These are phyloP conservation scores for Trichomonas tenax DNA, from an alignment of 208 protist species.

Conservation along the genomic window DNA sequence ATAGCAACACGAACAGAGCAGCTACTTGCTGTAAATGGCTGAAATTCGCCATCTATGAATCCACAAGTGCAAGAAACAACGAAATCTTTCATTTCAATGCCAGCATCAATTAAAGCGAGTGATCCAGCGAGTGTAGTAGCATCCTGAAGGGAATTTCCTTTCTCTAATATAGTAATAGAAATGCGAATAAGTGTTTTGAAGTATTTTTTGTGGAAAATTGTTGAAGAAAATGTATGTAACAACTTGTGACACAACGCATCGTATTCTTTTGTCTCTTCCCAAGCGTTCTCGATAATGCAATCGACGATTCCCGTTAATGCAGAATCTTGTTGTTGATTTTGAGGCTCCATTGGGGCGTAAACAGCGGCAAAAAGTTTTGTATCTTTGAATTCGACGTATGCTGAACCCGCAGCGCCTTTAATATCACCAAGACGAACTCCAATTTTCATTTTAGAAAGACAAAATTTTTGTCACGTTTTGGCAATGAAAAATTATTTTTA, in stretches of 20 bases:
- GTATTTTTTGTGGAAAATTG: neutral
- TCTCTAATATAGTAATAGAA: neutral
- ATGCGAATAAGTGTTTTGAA: neutral
- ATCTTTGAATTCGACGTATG: neutral
- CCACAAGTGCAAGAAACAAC: neutral
- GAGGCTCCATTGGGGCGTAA: neutral
- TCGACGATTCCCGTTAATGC: neutral
- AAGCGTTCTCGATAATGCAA: neutral
- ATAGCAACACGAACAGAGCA: neutral
- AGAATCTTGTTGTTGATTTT: neutral
- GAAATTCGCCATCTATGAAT: neutral
- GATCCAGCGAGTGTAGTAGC: neutral
- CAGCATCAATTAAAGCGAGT: neutral
- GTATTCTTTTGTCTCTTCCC: neutral
- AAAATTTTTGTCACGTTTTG: neutral
- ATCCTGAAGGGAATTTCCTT: neutral
- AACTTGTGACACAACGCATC: neutral
- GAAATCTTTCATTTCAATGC: slow-evolving; percentile 8
- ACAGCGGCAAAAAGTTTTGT: neutral
- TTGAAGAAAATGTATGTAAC: neutral
- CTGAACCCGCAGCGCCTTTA: neutral
- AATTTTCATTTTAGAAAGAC: neutral
- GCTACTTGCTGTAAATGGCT: neutral
- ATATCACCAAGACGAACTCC: neutral
- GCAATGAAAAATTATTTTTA: neutral